Evolutionary conservation across 208 protist genomes (phyloP).

Genomic region (Acanthamoeba sp.): DNA sequence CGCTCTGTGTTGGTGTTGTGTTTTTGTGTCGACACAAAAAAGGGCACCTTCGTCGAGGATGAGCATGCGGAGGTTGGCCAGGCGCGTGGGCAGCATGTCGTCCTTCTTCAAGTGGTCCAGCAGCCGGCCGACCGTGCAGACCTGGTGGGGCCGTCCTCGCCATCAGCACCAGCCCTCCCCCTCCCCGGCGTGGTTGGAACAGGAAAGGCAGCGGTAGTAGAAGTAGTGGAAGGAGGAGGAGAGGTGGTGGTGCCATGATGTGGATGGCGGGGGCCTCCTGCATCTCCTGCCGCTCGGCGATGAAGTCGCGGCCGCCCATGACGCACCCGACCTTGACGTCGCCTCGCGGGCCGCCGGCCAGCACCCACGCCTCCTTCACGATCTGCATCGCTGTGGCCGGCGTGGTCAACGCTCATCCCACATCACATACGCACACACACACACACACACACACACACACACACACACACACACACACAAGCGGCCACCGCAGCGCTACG

Average conservation of each 20-base stretch:
- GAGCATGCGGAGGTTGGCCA: conserved; percentile 17
- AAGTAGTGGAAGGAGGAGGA: neutral
- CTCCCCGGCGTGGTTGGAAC: neutral
- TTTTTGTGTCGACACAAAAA: no score
- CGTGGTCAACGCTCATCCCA: conserved; percentile 98
- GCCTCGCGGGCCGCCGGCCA: conserved; percentile 89
- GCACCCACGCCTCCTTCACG: conserved; percentile 95
- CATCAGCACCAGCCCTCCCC: neutral
- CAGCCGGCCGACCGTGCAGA: conserved; percentile 94
- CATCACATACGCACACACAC: conserved; percentile 70
- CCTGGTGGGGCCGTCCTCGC: conserved; percentile 93
- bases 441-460: conserved; percentile 91
- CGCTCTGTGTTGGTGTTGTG: neutral
- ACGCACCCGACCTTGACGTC: conserved; percentile 84
- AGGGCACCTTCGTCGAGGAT: conserved; percentile 20
- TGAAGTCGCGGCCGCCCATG: conserved; percentile 91
- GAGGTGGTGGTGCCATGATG: neutral
- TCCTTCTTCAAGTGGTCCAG: conserved; percentile 96
- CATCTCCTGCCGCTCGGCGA: conserved; percentile 91
- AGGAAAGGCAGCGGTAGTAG: neutral
- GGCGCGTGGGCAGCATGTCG: neutral
- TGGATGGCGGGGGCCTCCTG: conserved; percentile 83
- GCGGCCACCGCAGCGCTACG: neutral
- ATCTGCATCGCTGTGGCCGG: conserved; percentile 99
- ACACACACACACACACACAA: neutral